Evolutionary conservation across 768 basidiomycete species (phyloP), one percentile per base, ranked within the genome.

Genomic region (Mrakia frigida): DNA sequence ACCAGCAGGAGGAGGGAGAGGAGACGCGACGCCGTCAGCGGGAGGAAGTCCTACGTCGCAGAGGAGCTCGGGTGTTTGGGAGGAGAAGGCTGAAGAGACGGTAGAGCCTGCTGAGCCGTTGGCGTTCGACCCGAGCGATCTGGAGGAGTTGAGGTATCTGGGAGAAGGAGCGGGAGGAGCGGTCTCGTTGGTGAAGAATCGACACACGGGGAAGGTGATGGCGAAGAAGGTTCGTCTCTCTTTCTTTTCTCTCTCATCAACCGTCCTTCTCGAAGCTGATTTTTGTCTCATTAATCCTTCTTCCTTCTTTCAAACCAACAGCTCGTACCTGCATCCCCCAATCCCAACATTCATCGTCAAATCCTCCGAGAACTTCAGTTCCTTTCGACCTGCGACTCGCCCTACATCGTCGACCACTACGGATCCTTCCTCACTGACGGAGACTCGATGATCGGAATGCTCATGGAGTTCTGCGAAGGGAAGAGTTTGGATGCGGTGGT

Each of bases 381-480:
- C 77, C 81, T 84, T 65, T 81, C 83, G 59, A 78, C 80, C 21
- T 84, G 83, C 75, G 53, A 78, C 46, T 83, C 82, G n/a, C 83
- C 84, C 2, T 80, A 80, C 72, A 83, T 84, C 76, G 83, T 84
- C 56, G 77, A 83, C 21, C 84, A 84, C 79, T 83, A 81, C 75
- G 84, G 84, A 21, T 83, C 84, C 0, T 84, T 83, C 78, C 79
- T 84, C 25, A 81, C 82, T 28, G 82, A 82, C 69, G 78, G 79
- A 16, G 83, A 83, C 70, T 79, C 81, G 28, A 81, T 80, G 65
- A 81, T 84, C 69, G 82, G 82, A 23, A 83, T 84, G 50, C 77
- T 84, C 23, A 84, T 84, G 84, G 84, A 84, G 72, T 84, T 81
- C 74, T 83, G 82, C 75, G 84, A 84, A 74, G 84, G 81, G 0